Evolutionary conservation across 352 stramenopile species (phyloP).

Genomic region (Phytophthora constricta): DNA sequence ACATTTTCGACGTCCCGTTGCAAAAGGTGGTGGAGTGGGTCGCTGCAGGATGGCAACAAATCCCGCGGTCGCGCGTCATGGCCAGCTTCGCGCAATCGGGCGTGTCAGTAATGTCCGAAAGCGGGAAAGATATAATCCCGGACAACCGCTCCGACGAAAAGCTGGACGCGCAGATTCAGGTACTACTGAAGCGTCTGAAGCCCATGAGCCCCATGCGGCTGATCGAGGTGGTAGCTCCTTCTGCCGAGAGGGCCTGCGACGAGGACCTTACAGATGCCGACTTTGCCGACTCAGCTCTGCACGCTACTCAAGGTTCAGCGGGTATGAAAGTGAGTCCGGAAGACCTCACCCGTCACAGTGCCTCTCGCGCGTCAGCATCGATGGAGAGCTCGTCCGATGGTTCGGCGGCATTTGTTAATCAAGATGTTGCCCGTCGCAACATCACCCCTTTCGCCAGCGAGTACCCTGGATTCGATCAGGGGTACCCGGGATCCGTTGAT

Average conservation of each 20-base stretch:
- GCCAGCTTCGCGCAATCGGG: constrained; percentile 53
- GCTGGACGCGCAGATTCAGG: constrained; percentile 63
- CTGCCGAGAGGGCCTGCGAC: constrained; percentile 53
- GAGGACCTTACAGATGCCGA: constrained; percentile 69
- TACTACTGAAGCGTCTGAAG: constrained; percentile 60
- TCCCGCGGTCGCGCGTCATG: constrained; percentile 59
- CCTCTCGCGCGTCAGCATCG: background rate
- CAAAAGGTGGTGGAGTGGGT: constrained; percentile 72
- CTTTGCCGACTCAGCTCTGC: constrained; percentile 68
- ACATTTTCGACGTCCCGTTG: constrained; percentile 53
- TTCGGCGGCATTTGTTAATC: constrained; percentile 20
- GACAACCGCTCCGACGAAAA: constrained; percentile 52
- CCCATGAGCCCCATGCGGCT: constrained; percentile 51
- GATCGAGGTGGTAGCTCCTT: constrained; percentile 58
- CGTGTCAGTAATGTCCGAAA: constrained; percentile 31
- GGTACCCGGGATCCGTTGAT: constrained; percentile 37
- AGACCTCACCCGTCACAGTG: constrained; percentile 23
- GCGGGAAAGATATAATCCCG: constrained; percentile 18
- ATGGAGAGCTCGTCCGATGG: constrained; percentile 14
- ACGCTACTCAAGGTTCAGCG: constrained; percentile 46
- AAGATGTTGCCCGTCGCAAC: constrained; percentile 21
- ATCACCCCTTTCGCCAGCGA: constrained; percentile 5
- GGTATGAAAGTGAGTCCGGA: constrained; percentile 40
- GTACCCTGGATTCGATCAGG: constrained; percentile 34
- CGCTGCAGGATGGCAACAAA: constrained; percentile 54